Evolutionary conservation across 768 basidiomycete genomes (phyloP), one percentile per base, ranked within the genome.

Genomic region (Mycena capillaripes): DNA sequence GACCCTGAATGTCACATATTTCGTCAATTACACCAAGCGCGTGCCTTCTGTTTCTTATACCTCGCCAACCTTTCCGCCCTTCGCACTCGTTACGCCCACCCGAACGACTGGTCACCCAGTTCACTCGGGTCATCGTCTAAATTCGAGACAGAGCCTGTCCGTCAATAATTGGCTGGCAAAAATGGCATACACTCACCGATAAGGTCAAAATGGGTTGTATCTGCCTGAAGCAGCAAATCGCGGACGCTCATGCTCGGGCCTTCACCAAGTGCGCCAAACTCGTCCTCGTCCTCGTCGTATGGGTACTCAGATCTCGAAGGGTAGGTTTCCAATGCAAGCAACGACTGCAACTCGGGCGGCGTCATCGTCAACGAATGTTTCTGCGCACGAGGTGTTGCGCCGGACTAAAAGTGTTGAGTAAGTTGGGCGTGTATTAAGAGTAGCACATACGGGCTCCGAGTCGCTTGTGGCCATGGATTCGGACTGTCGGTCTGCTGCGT

Each of bases 181-280:
- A 57, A 16, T 19, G 19, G 25, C 9, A 36, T 30, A 8, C 55
- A 73, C 81, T 64, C 66, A 81, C 82, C 83, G 25, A 88, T 75
- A 25, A 87, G 76, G 66, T 84, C 84, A 73, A 84, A 83, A 27
- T 82, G 79, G 29, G 81, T 80, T 16, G 81, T 79, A 60, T 85
- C 86, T 12, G 84, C 81, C 61, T 75, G 79, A 67, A 87, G 73
- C 63, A 89, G 74, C 32, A 89, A 84, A 72, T 88, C 87, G 14
- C 83, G 83, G 34, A 89, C 79, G 25, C 86, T 88, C 83, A 88
- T 84, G 73, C 88, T 89, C 8, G 80, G 81, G 17, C 76, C 83
- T 69, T 87, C 88, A 40, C 82, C 79, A 19, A 61, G n/a, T 2
- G 27, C 19, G 23, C 2, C 63, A 50, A 60, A 60, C 4, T 38